Conservation (phyloP, 129 eudicot genomes). For the Tagetes erecta region DNA sequence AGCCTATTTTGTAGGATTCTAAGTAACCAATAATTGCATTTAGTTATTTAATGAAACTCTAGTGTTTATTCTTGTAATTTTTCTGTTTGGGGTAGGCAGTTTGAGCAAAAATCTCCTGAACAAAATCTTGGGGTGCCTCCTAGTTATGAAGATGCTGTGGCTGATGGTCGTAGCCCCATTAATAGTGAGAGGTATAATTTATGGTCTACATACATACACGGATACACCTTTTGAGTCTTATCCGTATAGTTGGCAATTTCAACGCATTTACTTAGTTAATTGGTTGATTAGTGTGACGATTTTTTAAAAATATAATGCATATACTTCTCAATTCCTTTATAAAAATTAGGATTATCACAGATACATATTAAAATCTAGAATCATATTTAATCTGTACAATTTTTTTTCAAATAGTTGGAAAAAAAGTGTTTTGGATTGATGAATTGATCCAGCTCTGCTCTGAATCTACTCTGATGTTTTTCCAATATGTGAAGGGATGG, state of each 20-base stretch:
- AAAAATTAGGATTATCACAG: background rate
- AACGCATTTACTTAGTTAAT: background rate
- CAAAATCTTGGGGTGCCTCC: conserved; percentile 74
- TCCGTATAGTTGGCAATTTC: background rate
- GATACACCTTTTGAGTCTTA: background rate
- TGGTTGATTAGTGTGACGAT: background rate
- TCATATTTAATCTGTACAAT: background rate
- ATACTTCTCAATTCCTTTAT: background rate
- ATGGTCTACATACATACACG: background rate
- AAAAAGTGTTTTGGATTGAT: background rate
- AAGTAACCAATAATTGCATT: background rate
- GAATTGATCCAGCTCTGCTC: background rate
- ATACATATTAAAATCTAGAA: background rate
- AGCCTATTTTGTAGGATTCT: background rate
- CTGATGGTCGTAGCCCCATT: conserved; percentile 41
- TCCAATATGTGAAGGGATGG: conserved; percentile 52
- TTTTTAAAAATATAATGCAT: background rate
- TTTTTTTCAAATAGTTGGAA: background rate
- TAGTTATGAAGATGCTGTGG: conserved; percentile 83
- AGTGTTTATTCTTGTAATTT: background rate
- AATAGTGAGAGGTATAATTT: conserved; percentile 37
- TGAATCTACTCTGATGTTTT: conserved; percentile 17
- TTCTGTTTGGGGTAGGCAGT: conserved; percentile 36
- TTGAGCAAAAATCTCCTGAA: conserved; percentile 68
- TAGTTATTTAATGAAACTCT: background rate